Evolutionary conservation across 2,329 filamentous ascomycete genomes (phyloP).

Genomic region (Sclerotinia spermophila): DNA sequence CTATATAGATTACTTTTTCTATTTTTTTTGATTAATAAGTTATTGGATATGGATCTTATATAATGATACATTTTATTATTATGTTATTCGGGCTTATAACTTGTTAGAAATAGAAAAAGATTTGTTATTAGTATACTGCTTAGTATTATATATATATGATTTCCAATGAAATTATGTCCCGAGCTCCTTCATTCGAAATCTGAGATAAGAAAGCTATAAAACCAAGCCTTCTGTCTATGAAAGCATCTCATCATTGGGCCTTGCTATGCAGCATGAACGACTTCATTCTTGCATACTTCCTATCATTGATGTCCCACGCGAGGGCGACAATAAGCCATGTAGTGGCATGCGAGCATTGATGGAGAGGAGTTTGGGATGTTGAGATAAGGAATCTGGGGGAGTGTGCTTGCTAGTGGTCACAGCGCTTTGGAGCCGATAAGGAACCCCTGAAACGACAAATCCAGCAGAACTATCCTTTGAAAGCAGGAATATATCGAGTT

Average conservation of each 20-base stretch:
- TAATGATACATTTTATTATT: too few species aligned
- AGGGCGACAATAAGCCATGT: not conserved
- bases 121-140: too few species aligned
- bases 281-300: not conserved
- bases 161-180: not conserved
- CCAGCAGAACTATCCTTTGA: not conserved
- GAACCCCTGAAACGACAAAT: not conserved
- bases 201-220: slow-evolving; percentile 4
- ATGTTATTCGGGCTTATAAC: too few species aligned
- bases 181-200: not conserved
- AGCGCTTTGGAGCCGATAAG: not conserved
- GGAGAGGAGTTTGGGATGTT: not conserved
- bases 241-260: not conserved
- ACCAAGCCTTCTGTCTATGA: not conserved
- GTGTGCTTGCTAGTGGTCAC: slow-evolving; percentile 6
- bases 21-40: too few species aligned
- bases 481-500: not conserved
- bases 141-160: too few species aligned
- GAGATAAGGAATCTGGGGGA: slow-evolving; percentile 17
- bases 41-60: too few species aligned
- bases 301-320: not conserved
- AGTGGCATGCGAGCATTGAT: not conserved
- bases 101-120: too few species aligned
- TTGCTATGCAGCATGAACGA: not conserved
- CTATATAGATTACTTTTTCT: too few species aligned